These are phyloP conservation scores for Lentinus tigrinus DNA, from an alignment of 768 basidiomycete genomes.

Conservation along the genomic window DNA sequence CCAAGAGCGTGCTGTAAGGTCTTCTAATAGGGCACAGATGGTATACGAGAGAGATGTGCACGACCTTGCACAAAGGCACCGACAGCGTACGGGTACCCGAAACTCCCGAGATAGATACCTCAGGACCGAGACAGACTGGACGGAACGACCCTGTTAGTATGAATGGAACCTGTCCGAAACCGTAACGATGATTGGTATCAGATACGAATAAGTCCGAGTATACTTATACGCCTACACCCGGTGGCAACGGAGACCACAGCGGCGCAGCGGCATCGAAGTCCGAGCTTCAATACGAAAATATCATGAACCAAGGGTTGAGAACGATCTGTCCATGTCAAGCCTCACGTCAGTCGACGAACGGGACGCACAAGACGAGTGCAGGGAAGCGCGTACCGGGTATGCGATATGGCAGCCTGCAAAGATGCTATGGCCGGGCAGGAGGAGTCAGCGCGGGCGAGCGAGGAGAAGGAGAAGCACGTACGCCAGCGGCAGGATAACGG, in stretches of 20 bases:
- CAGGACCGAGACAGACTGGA: not conserved
- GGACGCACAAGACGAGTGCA: not conserved
- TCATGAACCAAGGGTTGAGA: slow-evolving; percentile 87
- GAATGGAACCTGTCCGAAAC: not conserved
- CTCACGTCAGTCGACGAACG: not conserved
- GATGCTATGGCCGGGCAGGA: slow-evolving; percentile 38
- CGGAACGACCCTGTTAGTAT: too few relatives aligned
- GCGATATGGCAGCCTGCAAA: slow-evolving; percentile 65
- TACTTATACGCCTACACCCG: too few relatives aligned
- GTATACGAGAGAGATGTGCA: not conserved
- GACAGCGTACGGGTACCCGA: too few relatives aligned
- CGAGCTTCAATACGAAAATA: slow-evolving; percentile 56
- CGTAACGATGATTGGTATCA: too few relatives aligned
- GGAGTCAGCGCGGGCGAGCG: not conserved
- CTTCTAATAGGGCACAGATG: too few relatives aligned
- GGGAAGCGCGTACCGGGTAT: slow-evolving; percentile 54
- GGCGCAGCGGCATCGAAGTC: not conserved
- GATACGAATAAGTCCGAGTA: too few relatives aligned
- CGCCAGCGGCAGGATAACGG: slow-evolving; percentile 73
- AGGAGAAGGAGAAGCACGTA: slow-evolving; percentile 35
- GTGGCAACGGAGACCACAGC: too few relatives aligned
- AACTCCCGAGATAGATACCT: too few relatives aligned
- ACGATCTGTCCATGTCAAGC: slow-evolving; percentile 54
- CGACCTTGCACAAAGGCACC: too few relatives aligned
- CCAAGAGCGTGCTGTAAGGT: too few relatives aligned